Percentiles rank a stretch among this genome's conserved stretches.
phyloP scores from a whole-genome alignment of 1,139 yeast genomes.

The Debaryomycetaceae sp. region DNA sequence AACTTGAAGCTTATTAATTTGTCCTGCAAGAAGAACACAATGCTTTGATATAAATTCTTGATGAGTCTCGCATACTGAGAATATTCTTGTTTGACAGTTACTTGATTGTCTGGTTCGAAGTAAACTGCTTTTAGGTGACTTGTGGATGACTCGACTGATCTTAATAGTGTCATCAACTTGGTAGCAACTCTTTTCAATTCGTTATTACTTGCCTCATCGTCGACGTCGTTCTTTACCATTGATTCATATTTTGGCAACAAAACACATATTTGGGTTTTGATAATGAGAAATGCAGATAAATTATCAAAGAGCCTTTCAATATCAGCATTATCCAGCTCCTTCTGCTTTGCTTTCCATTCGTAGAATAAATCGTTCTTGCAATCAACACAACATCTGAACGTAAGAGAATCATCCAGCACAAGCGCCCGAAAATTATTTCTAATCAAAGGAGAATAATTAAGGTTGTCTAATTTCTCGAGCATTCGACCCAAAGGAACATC shows the following conservation, averaged over 20 bases:
- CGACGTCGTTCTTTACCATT: slow-evolving; percentile 8
- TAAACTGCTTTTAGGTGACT: background rate
- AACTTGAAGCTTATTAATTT: slow-evolving; percentile 26
- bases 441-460: slow-evolving; percentile 35
- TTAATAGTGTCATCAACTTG: background rate
- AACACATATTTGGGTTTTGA: slow-evolving; percentile 30
- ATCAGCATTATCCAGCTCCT: slow-evolving; percentile 1
- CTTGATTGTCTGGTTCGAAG: slow-evolving; percentile 7
- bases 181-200: slow-evolving; percentile 19
- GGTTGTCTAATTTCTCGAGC: slow-evolving; percentile 34
- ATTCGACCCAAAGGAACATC: slow-evolving; percentile 59
- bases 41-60: slow-evolving; percentile 33
- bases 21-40: slow-evolving; percentile 33
- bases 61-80: slow-evolving; percentile 17
- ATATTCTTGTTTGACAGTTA: slow-evolving; percentile 15
- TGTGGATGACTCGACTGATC: background rate
- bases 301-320: slow-evolving; percentile 20
- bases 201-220: slow-evolving; percentile 13
- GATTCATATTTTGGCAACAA: slow-evolving; percentile 29
- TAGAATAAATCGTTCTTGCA: slow-evolving; percentile 66
- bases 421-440: slow-evolving; percentile 15
- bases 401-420: slow-evolving; percentile 11
- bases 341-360: slow-evolving; percentile 46
- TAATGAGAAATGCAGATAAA: slow-evolving; percentile 30
- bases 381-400: slow-evolving; percentile 55